Evolutionary conservation across 768 basidiomycete species (phyloP), one percentile per base, ranked within the genome.

Genomic region (Amanita jacksonii): DNA sequence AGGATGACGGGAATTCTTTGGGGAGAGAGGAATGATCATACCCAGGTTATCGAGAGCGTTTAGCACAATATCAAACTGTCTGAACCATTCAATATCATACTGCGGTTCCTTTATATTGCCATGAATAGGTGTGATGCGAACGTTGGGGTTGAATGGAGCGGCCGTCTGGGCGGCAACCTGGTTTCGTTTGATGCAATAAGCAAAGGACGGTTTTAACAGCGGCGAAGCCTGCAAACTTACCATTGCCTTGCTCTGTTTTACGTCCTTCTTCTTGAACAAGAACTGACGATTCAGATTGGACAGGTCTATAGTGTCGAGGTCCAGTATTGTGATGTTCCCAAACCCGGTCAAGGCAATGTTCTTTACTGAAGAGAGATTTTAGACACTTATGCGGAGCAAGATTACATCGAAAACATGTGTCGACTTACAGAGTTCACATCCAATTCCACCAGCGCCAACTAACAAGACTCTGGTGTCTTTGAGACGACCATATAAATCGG

Each of bases 271-370:
- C 50, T 77, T 76, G 66, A 99, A 99, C 31, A 99, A 68, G 61
- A 98, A 99, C 55, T 98, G 94, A 16, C 94, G 77, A 57, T 99
- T 99, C 41, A 98, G 69, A 60, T 99, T 99, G 38, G 91, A 94
- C 33, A 99, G 72, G 70, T 99, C 94, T 60, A 99, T 99, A 15
- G 94, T 99, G 64, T 99, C 94, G 50, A 99, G 73, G 64, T 99
- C 94, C 47, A 99, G 72, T 39, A 96, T 74, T 0, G 91, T 91
- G 50, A 96, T 94, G 57, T 85, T 72, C 15, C 87, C 87, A 54
- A 98, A 97, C 22, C 93, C 93, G 1, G 89, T 83, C 38, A 96
- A 67, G 10, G 94, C 91, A 35, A 97, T 72, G 58, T 97, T 97
- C 69, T 99, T 99, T 54, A 99, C 92, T 96, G 57, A 9, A 41